phyloP scores from a whole-genome alignment of 1,284 basidiomycete genomes.

The Lignosus rhinocerotis region DNA sequence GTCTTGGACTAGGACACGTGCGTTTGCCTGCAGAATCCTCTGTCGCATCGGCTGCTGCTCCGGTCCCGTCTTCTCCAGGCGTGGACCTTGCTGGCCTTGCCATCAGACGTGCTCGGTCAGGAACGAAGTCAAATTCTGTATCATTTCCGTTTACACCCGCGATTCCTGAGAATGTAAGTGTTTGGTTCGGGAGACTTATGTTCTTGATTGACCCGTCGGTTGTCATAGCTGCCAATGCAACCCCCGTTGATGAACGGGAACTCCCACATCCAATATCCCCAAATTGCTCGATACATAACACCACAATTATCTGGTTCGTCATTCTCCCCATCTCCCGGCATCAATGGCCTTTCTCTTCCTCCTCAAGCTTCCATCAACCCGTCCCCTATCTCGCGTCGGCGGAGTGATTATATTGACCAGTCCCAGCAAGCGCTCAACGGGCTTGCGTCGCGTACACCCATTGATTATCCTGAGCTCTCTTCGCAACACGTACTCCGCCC shows the following conservation, averaged over 20 bases:
- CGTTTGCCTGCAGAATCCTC: slow-evolving; percentile 31
- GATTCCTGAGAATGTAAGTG: slow-evolving; percentile 47
- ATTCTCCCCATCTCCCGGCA: slow-evolving; percentile 36
- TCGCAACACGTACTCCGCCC: slow-evolving; percentile 66
- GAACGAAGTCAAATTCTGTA: slow-evolving; percentile 38
- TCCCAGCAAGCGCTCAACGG: slow-evolving; percentile 69
- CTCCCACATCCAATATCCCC: slow-evolving; percentile 48
- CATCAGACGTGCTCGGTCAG: slow-evolving; percentile 26
- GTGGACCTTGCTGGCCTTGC: slow-evolving; percentile 27
- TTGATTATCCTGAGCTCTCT: slow-evolving; percentile 81
- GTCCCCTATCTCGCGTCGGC: slow-evolving; percentile 66
- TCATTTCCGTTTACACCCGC: slow-evolving; percentile 39
- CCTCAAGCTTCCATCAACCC: slow-evolving; percentile 81
- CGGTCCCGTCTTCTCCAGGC: slow-evolving; percentile 26
- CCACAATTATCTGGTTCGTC: slow-evolving; percentile 38
- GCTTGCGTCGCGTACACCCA: slow-evolving; percentile 47
- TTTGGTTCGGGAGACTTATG: neutral
- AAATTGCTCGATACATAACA: slow-evolving; percentile 36
- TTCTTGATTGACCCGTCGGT: neutral
- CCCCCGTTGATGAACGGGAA: slow-evolving; percentile 35
- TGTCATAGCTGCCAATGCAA: slow-evolving; percentile 30
- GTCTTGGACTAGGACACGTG: slow-evolving; percentile 23
- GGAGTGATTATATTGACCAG: slow-evolving; percentile 81
- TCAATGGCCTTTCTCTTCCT: slow-evolving; percentile 54
- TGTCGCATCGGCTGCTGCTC: slow-evolving; percentile 19